Evolutionary conservation across 2,329 filamentous ascomycete genomes (phyloP), one percentile per base, ranked within the genome.

Genomic region (Verticillium longisporum): DNA sequence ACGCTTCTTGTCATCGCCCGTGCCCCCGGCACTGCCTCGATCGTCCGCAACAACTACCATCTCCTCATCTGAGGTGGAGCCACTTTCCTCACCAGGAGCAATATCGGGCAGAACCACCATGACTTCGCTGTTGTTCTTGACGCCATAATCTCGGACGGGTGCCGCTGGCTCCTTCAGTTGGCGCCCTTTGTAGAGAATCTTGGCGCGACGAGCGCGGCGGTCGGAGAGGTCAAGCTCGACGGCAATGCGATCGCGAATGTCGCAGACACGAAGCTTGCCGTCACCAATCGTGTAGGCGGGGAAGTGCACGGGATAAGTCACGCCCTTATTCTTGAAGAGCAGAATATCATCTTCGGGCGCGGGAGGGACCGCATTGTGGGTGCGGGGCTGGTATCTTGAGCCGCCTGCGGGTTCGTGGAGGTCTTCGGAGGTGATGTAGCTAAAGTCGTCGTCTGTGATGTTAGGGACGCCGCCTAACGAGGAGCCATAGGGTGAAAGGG

Each of bases 341-440:
- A 93, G 76, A 11, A 91, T 79, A 68, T 93, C 90, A 63, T 90
- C 89, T 64, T 90, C 87, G 65, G 70, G 75, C 50, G 68, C 71
- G 62, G 70, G 72, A 55, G 73, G 67, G 45, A 68, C 67, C 7
- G 71, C 68, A 33, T 75, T 71, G 57, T 69, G 71, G 53, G 72
- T 69, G 58, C 73, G 73, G 33, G 77, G 73, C 61, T 79, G 76
- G 64, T 81, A 79, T 74, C 68, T 72, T 63, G 69, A 70, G 69
- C 73, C 72, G 65, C 71, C 66, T 63, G 70, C 73, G 32, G 73
- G 73, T 38, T 77, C 74, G 63, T 84, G 80, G 45, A 92, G 73
- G 68, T 93, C 89, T 68, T 90, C 85, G 33, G 87, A 87, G n/a
- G 89, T 92, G 70, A 93, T 92, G 77, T 94, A 93, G 71, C 86